Conservation (phyloP, 2,329 filamentous ascomycete species). For the Aaosphaeria arxii region DNA sequence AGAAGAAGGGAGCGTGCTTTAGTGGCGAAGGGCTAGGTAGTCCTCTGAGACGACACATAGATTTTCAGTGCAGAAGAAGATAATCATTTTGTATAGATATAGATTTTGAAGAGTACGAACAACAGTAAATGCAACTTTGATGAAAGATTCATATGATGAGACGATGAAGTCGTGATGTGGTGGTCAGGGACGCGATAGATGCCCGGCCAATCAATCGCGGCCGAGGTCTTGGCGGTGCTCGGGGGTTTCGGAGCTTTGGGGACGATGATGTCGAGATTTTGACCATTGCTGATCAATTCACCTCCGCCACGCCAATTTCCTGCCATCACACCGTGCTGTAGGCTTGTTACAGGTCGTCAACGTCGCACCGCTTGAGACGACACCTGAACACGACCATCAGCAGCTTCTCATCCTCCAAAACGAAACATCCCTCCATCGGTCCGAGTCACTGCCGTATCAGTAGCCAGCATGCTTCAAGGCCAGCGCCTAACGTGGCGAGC, state of each 20-base stretch:
- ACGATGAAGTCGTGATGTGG: no score
- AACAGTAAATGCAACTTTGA: no score
- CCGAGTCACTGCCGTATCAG: constrained; percentile 1
- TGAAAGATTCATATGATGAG: no score
- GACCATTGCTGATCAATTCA: constrained; percentile 8
- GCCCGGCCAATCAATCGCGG: not conserved
- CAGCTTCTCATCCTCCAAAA: not conserved
- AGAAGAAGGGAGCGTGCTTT: no score
- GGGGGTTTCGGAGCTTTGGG: constrained; percentile 18
- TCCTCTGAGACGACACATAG: no score
- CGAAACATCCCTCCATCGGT: not conserved
- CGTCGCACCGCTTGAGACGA: not conserved
- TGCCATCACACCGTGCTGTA: not conserved
- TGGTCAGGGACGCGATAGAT: no score
- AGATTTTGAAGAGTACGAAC: no score
- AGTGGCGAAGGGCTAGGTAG: no score
- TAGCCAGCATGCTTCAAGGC: constrained; percentile 62
- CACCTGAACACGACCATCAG: not conserved
- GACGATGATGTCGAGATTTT: constrained; percentile 11
- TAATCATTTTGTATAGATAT: no score
- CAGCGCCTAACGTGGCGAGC: constrained; percentile 64
- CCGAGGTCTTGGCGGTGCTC: constrained; percentile 3
- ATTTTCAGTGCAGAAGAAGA: no score
- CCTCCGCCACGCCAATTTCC: constrained; percentile 1
- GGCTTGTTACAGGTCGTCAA: not conserved